Evolutionary conservation across 2,329 filamentous ascomycete genomes (phyloP).

Genomic region (Monilinia laxa): DNA sequence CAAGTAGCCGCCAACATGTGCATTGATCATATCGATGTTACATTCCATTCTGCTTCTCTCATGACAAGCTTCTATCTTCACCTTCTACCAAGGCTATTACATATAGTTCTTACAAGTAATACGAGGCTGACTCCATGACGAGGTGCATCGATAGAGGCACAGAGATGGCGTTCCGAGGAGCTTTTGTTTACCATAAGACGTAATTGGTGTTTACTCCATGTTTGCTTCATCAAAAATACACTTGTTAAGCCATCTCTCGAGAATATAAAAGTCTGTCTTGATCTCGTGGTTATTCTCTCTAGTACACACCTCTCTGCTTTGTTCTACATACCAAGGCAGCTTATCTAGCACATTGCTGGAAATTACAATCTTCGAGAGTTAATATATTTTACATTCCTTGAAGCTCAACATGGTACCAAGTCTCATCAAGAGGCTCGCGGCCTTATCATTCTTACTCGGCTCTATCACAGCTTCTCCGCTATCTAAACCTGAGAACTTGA

Average conservation of each 20-base stretch:
- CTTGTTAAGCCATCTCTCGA: neutral
- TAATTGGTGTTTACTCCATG: neutral
- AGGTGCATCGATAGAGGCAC: slow-evolving; percentile 7
- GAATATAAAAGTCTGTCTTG: slow-evolving; percentile 1
- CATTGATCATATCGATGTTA: slow-evolving; percentile 3
- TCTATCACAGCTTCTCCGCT: slow-evolving; percentile 12
- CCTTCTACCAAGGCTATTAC: slow-evolving; percentile 1
- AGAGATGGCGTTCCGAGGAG: neutral
- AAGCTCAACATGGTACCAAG: neutral
- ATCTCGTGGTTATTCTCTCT: neutral
- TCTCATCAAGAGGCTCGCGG: slow-evolving; percentile 6
- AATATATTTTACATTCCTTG: neutral
- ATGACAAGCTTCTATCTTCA: neutral
- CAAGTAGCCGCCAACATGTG: neutral
- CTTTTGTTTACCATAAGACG: neutral
- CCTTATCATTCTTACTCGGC: neutral
- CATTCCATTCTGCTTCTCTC: neutral
- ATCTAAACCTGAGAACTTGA: neutral
- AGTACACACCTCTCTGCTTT: neutral
- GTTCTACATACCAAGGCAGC: neutral
- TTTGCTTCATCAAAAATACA: neutral
- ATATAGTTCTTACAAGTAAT: slow-evolving; percentile 3
- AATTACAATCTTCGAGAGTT: neutral
- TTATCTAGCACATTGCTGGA: neutral
- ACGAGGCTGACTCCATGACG: slow-evolving; percentile 12